Evolutionary conservation across 1,284 basidiomycete species (phyloP), one percentile per base, ranked within the genome.

Genomic region (Fomitopsis pinicola): DNA sequence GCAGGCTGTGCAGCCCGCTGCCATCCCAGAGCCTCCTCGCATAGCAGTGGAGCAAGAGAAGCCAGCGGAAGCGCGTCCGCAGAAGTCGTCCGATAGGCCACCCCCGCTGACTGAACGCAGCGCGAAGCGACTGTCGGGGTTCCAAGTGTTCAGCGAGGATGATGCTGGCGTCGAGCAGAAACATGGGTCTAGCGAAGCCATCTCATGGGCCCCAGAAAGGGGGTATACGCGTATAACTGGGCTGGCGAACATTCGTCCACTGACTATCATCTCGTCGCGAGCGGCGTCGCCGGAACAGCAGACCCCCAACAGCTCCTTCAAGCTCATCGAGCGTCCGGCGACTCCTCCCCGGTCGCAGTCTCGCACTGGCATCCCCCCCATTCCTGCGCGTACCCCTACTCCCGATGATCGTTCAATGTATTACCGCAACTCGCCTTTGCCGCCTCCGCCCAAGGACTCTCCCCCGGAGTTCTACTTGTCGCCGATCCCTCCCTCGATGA

Each of bases 201-300:
- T 30, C 22, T 19, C 17, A 3, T 22, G 45, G 14, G 36, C 10
- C n/a, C 4, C 35, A 14, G 52, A 54, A 9, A 8, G 33, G 46
- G 12, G 33, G 30, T 40, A 33, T 6, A 53, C 58, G 35, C 56
- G 52, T 19, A 38, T 48, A 42, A 55, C 53, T 40, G 50, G 50
- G 6, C n/a, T 59, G 19, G 55, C 60, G 33, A 53, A 40, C 33
- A 55, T 55, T 40, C 53, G 56, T 2, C 59, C 58, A 33, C 44
- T 62, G 12, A 60, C 62, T 36, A 45, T 60, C 12, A 55, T 60
- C 17, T 42, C 53, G 26, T 62, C 65, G 38, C 52, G 50, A 5
- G 55, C 60, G 1, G 55, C 61, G n/a, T 55, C 62, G n/a, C 42
- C 57, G 5, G 59, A 26, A 10, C 42, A 54, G 8, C 22, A 36